Conservation (phyloP, 1,284 basidiomycete species). For the Ustilago tritici region DNA sequence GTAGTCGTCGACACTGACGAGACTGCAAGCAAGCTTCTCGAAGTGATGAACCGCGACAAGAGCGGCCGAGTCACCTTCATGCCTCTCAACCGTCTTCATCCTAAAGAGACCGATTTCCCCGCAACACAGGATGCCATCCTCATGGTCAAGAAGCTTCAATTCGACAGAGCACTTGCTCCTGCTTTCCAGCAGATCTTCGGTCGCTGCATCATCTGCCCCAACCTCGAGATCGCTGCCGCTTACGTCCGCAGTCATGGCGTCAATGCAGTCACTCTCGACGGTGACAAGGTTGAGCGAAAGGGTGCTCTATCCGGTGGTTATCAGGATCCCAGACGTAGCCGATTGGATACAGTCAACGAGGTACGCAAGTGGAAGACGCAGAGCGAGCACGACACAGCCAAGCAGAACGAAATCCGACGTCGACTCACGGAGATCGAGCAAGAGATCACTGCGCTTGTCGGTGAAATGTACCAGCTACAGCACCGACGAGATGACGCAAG, state of each 20-base stretch:
- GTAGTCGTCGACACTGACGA: slow-evolving; percentile 96
- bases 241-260: slow-evolving; percentile 94
- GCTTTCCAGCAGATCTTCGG: slow-evolving; percentile 99
- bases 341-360: slow-evolving; percentile 86
- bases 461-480: slow-evolving; percentile 79
- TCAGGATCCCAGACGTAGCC: slow-evolving; percentile 88
- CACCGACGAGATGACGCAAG: slow-evolving; percentile 80
- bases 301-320: slow-evolving; percentile 95
- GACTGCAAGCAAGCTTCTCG: slow-evolving; percentile 87
- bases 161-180: slow-evolving; percentile 78
- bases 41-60: slow-evolving; percentile 90
- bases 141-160: slow-evolving; percentile 80
- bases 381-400: slow-evolving; percentile 77
- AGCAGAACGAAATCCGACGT: slow-evolving; percentile 80
- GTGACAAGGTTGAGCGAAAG: slow-evolving; percentile 96
- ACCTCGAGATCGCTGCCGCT: slow-evolving; percentile 89
- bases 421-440: slow-evolving; percentile 83
- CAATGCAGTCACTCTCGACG: slow-evolving; percentile 96
- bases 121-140: slow-evolving; percentile 85
- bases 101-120: slow-evolving; percentile 77
- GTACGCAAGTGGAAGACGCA: slow-evolving; percentile 83
- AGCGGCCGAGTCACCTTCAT: slow-evolving; percentile 97
- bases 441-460: slow-evolving; percentile 82
- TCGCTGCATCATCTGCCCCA: slow-evolving; percentile 93
- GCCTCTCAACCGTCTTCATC: slow-evolving; percentile 95